Conservation (phyloP, 345 rosid species). For the Cardamine resedifolia region DNA sequence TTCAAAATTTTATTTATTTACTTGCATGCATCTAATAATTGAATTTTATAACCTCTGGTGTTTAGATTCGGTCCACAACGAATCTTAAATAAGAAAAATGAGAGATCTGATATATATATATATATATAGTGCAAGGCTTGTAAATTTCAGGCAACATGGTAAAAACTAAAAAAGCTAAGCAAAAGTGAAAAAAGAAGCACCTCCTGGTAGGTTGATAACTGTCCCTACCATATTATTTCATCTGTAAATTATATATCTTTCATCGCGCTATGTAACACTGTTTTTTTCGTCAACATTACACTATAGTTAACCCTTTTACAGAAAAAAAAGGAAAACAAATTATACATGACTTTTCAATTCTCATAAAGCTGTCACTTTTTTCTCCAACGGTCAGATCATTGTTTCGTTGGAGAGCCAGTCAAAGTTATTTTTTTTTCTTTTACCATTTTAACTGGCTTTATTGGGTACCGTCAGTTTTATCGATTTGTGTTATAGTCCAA, state of each 20-base stretch:
- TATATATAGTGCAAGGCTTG: not conserved
- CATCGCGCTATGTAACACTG: too few species aligned
- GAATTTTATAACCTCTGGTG: not conserved
- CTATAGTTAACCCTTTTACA: too few species aligned
- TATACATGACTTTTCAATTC: conserved; percentile 6
- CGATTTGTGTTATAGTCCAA: conserved; percentile 7
- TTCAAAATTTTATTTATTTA: not conserved
- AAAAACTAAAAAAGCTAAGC: not conserved
- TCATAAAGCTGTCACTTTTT: conserved; percentile 22
- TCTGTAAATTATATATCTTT: too few species aligned
- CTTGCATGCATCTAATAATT: not conserved
- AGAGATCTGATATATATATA: not conserved
- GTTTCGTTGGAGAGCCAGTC: not conserved
- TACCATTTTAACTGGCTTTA: conserved; percentile 22
- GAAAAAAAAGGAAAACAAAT: too few species aligned
- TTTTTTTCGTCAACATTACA: too few species aligned
- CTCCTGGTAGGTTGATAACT: not conserved
- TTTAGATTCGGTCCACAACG: not conserved
- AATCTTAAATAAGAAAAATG: not conserved
- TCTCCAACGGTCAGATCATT: conserved; percentile 31
- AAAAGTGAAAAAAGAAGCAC: not conserved
- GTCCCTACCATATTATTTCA: not conserved
- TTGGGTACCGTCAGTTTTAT: not conserved
- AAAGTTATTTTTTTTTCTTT: not conserved
- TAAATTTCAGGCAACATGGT: not conserved